phyloP scores from a whole-genome alignment of 208 protist species.

The Naegleria lovaniensis region DNA sequence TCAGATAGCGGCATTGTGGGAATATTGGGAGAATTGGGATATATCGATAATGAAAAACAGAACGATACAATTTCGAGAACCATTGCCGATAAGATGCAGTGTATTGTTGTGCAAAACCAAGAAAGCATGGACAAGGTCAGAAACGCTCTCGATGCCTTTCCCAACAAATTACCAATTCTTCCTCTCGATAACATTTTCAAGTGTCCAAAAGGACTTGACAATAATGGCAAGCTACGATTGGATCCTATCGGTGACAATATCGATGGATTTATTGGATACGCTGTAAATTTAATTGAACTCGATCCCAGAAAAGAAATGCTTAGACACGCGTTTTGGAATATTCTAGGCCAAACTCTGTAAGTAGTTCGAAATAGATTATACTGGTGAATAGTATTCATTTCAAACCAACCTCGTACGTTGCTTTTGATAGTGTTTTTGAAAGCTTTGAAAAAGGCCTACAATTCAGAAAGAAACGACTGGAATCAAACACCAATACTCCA shows the following conservation, averaged over 20 bases:
- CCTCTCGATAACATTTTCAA: background rate
- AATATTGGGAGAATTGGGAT: background rate
- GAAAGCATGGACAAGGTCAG: background rate
- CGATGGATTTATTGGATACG: background rate
- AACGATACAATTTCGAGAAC: background rate
- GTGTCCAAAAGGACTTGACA: background rate
- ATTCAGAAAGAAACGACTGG: background rate
- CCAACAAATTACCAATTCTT: background rate
- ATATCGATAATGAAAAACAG: background rate
- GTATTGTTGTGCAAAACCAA: background rate
- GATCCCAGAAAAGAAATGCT: too few species aligned
- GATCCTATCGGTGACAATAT: background rate
- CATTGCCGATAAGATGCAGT: background rate
- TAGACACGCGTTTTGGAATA: background rate
- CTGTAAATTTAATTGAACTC: constrained; percentile 4
- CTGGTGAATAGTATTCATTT: too few species aligned
- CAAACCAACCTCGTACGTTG: too few species aligned
- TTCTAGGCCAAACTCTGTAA: background rate
- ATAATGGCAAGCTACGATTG: background rate
- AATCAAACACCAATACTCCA: background rate
- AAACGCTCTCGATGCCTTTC: background rate
- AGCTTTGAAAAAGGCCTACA: background rate
- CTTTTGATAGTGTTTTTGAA: constrained; percentile 17
- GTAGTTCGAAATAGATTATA: too few species aligned
- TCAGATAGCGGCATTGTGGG: background rate